A percentile compares a stretch with the other conserved stretches of the same genome.
Conservation (phyloP, 1,284 basidiomycete species). For the Ustilago cynodontis region DNA sequence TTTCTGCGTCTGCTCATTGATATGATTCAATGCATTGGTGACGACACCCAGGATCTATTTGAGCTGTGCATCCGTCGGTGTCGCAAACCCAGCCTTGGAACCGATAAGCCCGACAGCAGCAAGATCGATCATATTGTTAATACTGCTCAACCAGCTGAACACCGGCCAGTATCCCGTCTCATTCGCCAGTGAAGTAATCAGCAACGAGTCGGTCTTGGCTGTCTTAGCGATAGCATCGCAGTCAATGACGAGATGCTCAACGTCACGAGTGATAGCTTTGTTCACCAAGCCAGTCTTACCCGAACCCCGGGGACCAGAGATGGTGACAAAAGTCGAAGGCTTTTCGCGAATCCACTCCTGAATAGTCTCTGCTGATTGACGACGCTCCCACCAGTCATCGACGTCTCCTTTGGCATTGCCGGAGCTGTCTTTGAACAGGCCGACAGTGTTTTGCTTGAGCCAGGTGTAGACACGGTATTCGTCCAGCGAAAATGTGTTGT, state of each 20-base stretch:
- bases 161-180: constrained; percentile 77
- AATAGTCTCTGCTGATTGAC: constrained; percentile 80
- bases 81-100: constrained; percentile 91
- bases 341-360: constrained; percentile 80
- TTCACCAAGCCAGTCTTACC: constrained; percentile 84
- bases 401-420: constrained; percentile 57
- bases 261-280: constrained; percentile 70
- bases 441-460: constrained; percentile 58
- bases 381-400: constrained; percentile 83
- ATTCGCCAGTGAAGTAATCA: constrained; percentile 79
- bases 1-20: constrained; percentile 71
- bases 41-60: constrained; percentile 85
- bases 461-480: constrained; percentile 50
- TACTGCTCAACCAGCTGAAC: constrained; percentile 87
- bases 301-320: constrained; percentile 91
- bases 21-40: constrained; percentile 78
- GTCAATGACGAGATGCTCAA: constrained; percentile 76
- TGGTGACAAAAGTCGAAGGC: constrained; percentile 79
- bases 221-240: constrained; percentile 82
- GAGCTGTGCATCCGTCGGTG: constrained; percentile 85
- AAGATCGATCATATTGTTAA: constrained; percentile 90
- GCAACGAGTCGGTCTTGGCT: constrained; percentile 76
- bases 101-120: constrained; percentile 92
- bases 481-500: constrained; percentile 77
- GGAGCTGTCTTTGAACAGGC: constrained; percentile 48